Percentiles rank a stretch among this genome's conserved stretches.
These are phyloP conservation scores for Cytospora paraplurivora DNA, from an alignment of 2,329 filamentous ascomycete species.

Conservation along the genomic window DNA sequence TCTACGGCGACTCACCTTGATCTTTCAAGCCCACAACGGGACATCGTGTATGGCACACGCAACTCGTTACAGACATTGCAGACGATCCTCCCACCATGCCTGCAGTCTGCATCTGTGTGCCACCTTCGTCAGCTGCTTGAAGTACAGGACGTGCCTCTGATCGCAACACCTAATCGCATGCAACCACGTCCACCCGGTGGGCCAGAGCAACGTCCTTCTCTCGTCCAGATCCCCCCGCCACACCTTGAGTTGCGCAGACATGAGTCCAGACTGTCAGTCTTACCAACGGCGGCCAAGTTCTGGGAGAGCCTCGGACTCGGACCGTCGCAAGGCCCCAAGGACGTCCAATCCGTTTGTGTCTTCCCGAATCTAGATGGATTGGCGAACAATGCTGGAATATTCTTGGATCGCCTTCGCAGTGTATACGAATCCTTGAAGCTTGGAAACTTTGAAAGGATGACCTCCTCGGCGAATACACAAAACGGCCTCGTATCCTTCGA, in stretches of 20 bases:
- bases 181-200: constrained; percentile 51
- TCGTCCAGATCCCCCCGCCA: constrained; percentile 67
- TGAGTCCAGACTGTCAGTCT: constrained; percentile 69
- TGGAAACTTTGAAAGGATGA: constrained; percentile 62
- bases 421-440: constrained; percentile 75
- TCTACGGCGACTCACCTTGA: not conserved
- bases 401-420: constrained; percentile 68
- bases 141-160: constrained; percentile 57
- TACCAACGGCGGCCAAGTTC: constrained; percentile 74
- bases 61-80: constrained; percentile 53
- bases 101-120: constrained; percentile 46
- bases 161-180: constrained; percentile 54
- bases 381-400: constrained; percentile 59
- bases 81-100: constrained; percentile 46
- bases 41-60: constrained; percentile 47
- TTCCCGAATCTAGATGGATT: constrained; percentile 69
- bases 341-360: constrained; percentile 70
- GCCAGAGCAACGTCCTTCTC: constrained; percentile 52
- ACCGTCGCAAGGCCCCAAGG: constrained; percentile 70
- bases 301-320: constrained; percentile 81
- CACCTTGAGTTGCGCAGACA: constrained; percentile 72
- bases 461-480: constrained; percentile 41
- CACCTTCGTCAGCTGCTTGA: constrained; percentile 56
- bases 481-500: constrained; percentile 55
- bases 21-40: constrained; percentile 37